Evolutionary conservation across 2,329 filamentous ascomycete species (phyloP), one percentile per base, ranked within the genome.

Genomic region (Teratosphaeria gauchensis): DNA sequence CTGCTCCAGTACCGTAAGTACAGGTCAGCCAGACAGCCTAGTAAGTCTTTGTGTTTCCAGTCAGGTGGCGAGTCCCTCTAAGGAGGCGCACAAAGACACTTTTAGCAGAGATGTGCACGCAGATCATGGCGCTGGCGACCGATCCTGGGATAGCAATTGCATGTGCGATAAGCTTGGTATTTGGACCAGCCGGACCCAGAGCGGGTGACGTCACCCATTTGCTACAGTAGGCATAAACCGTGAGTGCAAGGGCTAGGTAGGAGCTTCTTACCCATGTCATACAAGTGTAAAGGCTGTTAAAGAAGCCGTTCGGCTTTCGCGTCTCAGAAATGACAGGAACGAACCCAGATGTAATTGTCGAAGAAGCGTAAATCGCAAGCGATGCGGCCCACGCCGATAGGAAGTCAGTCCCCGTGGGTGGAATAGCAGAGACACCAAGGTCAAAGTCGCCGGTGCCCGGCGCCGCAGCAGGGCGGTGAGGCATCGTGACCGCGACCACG

Each of bases 261-360:
- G 78, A 78, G 0, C 77, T 75, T 0, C 77, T 79, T 3, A 83
- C 81, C 52, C 85, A 68, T 14, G 69, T 73, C 80, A 83, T 82
- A 68, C 79, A 82, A 2, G 83, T 80, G 52, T 85, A 68, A 9
- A 71, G 74, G 0, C 84, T 79, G 68, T 84, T 84, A 57, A 76
- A 77, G 69, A 81, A 86, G 62, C 84, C 80, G 19, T 74, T 75
- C 0, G 83, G 83, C 21, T 76, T 74, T 51, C 73, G 75, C 84
- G 87, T 87, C 73, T 87, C 84, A 0, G 81, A 82, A 54, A 86
- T 85, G 60, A 87, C 80, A 2, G 83, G 81, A 1, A 86, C 71
- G 65, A 85, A 86, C 1, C 81, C 80, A n/a, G 79, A 80, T 0
- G 82, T 84, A 11, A 80, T 82, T 0, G 82, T 79, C 3, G 77